Percentiles rank a stretch among this genome's conserved stretches.
phyloP scores from a whole-genome alignment of 805 yeast species.

The Cyberlindnera veronae region DNA sequence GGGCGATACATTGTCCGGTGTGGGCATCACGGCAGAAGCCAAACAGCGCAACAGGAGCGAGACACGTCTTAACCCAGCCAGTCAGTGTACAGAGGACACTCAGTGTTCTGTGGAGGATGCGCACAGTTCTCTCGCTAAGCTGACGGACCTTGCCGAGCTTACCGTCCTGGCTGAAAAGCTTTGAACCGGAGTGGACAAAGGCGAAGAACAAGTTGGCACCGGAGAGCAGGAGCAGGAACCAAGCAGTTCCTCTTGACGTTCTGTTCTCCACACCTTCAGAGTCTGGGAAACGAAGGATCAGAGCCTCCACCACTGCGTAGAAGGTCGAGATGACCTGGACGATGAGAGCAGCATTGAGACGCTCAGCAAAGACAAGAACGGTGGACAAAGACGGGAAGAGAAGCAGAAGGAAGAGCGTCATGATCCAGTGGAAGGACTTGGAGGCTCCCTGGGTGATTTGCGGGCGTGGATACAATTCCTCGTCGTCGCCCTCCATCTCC shows the following conservation, averaged over 20 bases:
- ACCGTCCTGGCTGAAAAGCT: slow-evolving; percentile 30
- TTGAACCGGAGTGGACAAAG: slow-evolving; percentile 50
- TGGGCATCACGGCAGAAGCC: slow-evolving; percentile 84
- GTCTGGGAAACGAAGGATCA: slow-evolving; percentile 62
- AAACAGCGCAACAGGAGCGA: slow-evolving; percentile 79
- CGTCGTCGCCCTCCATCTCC: slow-evolving; percentile 32
- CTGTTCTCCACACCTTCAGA: slow-evolving; percentile 61
- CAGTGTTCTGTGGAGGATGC: slow-evolving; percentile 39
- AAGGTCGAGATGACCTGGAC: slow-evolving; percentile 44
- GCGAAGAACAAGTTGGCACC: slow-evolving; percentile 52
- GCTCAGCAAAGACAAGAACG: slow-evolving; percentile 51
- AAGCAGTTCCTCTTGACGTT: slow-evolving; percentile 65
- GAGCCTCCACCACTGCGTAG: slow-evolving; percentile 54
- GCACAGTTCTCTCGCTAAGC: slow-evolving; percentile 36
- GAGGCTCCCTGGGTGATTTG: slow-evolving; percentile 43
- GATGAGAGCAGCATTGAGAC: slow-evolving; percentile 40
- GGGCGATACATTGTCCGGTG: slow-evolving; percentile 95
- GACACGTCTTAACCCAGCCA: slow-evolving; percentile 77
- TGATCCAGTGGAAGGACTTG: slow-evolving; percentile 64
- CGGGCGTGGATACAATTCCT: slow-evolving; percentile 33
- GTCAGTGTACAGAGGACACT: slow-evolving; percentile 46
- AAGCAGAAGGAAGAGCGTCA: slow-evolving; percentile 44
- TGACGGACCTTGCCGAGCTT: slow-evolving; percentile 32
- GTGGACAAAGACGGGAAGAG: slow-evolving; percentile 56
- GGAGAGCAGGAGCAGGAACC: slow-evolving; percentile 51